Conservation (phyloP, 2,329 filamentous ascomycete genomes). For the Ophiostoma sp. region DNA sequence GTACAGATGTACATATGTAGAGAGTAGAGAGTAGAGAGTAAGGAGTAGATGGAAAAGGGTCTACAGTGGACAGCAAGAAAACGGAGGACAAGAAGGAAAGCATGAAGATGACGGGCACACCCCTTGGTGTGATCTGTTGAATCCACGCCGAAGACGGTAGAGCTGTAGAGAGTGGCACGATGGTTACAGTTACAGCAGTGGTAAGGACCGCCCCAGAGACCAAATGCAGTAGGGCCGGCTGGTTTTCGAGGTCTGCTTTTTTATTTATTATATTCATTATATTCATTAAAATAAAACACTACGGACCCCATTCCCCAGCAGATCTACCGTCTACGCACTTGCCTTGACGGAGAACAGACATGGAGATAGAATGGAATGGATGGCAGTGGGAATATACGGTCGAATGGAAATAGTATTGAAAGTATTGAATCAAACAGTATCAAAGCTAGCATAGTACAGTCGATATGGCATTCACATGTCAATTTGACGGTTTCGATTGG, state of each 20-base stretch:
- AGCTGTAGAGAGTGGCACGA: background rate
- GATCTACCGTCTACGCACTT: background rate
- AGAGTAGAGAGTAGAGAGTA: too few relatives aligned
- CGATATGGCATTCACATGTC: background rate
- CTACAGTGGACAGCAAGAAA: background rate
- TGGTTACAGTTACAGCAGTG: too few relatives aligned
- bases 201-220: too few relatives aligned
- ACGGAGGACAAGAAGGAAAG: background rate
- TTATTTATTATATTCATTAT: too few relatives aligned
- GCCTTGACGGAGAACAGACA: background rate
- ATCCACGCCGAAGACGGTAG: background rate
- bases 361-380: background rate
- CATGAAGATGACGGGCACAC: background rate
- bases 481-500: background rate
- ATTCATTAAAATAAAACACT: too few relatives aligned
- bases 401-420: background rate
- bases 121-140: background rate
- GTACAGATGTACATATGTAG: too few relatives aligned
- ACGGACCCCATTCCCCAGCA: constrained; percentile 13
- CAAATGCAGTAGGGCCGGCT: too few relatives aligned
- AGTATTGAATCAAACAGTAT: too few relatives aligned
- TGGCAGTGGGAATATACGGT: background rate
- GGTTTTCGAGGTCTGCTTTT: too few relatives aligned
- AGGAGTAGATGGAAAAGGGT: too few relatives aligned
- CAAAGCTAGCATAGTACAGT: too few relatives aligned